Evolutionary conservation across 148 eudicot species (phyloP).

Genomic region (Heliamphora exappendiculata): DNA sequence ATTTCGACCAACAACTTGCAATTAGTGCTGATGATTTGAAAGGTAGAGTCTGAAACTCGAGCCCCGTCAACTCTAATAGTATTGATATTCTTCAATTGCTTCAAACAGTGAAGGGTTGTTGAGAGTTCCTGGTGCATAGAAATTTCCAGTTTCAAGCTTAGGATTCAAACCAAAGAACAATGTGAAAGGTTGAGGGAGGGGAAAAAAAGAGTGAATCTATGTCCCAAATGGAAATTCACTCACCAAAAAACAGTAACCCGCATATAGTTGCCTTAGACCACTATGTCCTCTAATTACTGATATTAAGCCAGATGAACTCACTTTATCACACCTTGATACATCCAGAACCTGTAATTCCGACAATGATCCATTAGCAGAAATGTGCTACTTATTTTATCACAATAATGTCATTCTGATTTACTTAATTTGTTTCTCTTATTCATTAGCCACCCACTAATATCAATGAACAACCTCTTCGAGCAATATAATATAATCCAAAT

Average conservation of each 20-base stretch:
- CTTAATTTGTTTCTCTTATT: not conserved
- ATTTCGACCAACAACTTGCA: constrained; percentile 47
- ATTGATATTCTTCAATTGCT: constrained; percentile 35
- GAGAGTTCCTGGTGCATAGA: constrained; percentile 49
- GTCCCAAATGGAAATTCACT: constrained; percentile 26
- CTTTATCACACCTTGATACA: constrained; percentile 59
- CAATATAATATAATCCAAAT: not conserved
- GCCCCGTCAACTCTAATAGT: constrained; percentile 58
- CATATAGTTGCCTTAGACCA: constrained; percentile 40
- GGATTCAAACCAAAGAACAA: not conserved
- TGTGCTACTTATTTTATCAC: not conserved
- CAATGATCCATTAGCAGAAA: not conserved
- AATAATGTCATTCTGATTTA: not conserved
- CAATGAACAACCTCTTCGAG: not conserved
- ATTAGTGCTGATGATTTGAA: constrained; percentile 32
- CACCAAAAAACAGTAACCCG: constrained; percentile 67
- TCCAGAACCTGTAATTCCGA: constrained; percentile 40
- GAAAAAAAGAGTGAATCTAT: not conserved
- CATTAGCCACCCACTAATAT: not conserved
- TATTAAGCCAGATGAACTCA: constrained; percentile 43
- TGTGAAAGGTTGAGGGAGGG: not conserved
- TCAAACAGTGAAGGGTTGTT: constrained; percentile 27
- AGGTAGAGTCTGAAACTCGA: constrained; percentile 35
- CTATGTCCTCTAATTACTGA: constrained; percentile 42
- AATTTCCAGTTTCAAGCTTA: constrained; percentile 2